Evolutionary conservation across 331 rosid genomes (phyloP), one percentile per base, ranked within the genome.

Genomic region (Ulmus americana): DNA sequence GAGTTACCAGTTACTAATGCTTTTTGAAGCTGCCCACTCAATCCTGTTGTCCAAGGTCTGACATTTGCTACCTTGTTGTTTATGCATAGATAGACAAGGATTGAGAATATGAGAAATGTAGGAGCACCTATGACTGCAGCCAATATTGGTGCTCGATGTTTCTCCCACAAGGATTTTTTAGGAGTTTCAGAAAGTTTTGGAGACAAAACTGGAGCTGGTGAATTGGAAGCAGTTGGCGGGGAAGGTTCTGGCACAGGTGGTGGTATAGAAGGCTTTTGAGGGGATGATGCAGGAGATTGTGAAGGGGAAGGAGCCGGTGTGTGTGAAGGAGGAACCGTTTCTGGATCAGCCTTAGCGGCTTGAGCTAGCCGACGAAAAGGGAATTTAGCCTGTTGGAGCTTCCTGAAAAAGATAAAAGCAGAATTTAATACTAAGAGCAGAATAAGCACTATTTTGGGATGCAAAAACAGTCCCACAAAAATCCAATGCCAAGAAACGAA

Each of bases 11-110:
- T 86, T 50, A 91, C 81, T 49, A 91, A 85, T 64, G 92, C 97
- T 73, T 91, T 91, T 75, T 88, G 96, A 73, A 91, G 97, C 83
- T 91, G 97, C 71, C 96, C 96, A 0, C 96, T 91, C 79, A 91
- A 73, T 74, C 97, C 97, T 1, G 96, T 84, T 15, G 87, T 88
- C 97, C 97, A 91, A 61, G 97, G 97, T 74, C 76, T 86, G 61
- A 88, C 96, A 2, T 89, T 70, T n/a, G 88, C 74, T 18, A 83
- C 90, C 84, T 83, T 91, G 75, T 85, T 47, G 62, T 64, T 75
- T 68, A 67, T 65, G 52, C 66, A 86, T 61, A 84, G 85, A 76
- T 86, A 91, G 15, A 59, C 82, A 65, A 71, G 38, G 40, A 64
- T 14, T 44, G 63, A 80, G 70, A 76, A 42, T 16, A 81, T 3